Base-by-base conservation (phyloP, 805 yeast species). In the Yamadazyma sp. region DNA sequence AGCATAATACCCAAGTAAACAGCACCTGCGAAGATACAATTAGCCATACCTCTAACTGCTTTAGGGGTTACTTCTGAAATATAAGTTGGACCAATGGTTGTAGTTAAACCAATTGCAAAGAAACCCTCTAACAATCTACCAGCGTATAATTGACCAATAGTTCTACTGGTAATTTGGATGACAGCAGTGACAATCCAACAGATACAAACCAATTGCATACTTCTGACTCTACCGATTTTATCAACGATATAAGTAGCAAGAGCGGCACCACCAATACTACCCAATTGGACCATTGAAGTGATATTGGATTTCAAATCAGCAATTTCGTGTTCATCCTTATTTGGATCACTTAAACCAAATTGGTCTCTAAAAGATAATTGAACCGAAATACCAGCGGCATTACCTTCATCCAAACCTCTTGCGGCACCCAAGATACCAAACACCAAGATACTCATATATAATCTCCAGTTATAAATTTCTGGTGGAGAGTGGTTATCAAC, bases 391-490 rank as follows among this genome's bases (percentile, higher is more conserved):
- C 76, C 78, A 7, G 76, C 56, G 22, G 70, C 62, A 40, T 55
- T 56, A 22, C 82, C 82, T 50, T 77, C 82, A 50, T 77, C 82
- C 30, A 62, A 67, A 10, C 82, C 82, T 53, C 82, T 56, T 4
- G 78, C 76, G 22, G 72, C 62, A 5, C 82, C 82, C 28, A 75
- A 52, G 12, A 76, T 50, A 30, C 82, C 82, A 53, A 76, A 77
- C 2, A 73, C 62, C 20, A 69, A 54, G 10, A 73, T 69, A 1
- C 75, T 60, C 29, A 65, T 43, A 52, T 56, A 73, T 24, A 76
- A 60, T 7, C 68, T 63, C 48, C 56, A 43, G 57, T 76, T 75
- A 44, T 63, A 75, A 19, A 73, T 66, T 41, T 73, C 73, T 26
- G 52, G 52, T 3, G 76, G 77, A 0, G 66, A 57, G 35, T 58